Evolutionary conservation across 192 early-diverging fungal species (phyloP), one percentile per base, ranked within the genome.

Genomic region (Haplosporangium gracile): DNA sequence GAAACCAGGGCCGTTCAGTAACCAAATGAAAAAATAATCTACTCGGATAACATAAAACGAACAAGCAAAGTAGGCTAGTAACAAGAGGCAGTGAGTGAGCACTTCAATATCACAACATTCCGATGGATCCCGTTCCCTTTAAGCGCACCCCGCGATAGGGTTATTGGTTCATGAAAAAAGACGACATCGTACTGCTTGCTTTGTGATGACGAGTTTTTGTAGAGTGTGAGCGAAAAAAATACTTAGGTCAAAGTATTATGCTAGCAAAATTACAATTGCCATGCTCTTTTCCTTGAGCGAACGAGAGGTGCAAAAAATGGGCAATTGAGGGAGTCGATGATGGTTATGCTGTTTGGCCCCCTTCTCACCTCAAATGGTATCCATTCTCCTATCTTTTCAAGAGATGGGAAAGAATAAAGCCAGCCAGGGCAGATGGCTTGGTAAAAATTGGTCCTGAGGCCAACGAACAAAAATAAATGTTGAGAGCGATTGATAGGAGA

Each of bases 401-500:
- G 60, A 15, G 60, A 65, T 26, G 26, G 13, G 6, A 57, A 57
- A 26, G n/a, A 26, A 57, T 0, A 29, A 10, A 26, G 13, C 29
- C 60, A 65, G 60, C 10, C 60, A 29, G 26, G 11, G 29, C 20
- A 29, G 60, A 36, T 1, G 29, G 11, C 29, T 32, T 0, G 13
- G 11, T 11, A 65, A 32, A 11, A 65, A 65, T 45, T 43, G 53
- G 24, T 10, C 57, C 10, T 9, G 13, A 26, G 60, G 29, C 0
- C 60, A 65, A 60, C n/a, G 26, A 65, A 32, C 60, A 65, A 65
- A 65, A 32, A 65, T 65, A 65, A 65, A 51, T 29, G 26, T 65
- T 65, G 60, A 65, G 60, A 65, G 60, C 60, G 60, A 65, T 65
- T 32, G 60, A 65, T 65, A 65, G 60, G 60, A 65, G 60, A 65